Base-by-base conservation (phyloP, 1,139 yeast species). In the Yamadazyma siamensis region DNA sequence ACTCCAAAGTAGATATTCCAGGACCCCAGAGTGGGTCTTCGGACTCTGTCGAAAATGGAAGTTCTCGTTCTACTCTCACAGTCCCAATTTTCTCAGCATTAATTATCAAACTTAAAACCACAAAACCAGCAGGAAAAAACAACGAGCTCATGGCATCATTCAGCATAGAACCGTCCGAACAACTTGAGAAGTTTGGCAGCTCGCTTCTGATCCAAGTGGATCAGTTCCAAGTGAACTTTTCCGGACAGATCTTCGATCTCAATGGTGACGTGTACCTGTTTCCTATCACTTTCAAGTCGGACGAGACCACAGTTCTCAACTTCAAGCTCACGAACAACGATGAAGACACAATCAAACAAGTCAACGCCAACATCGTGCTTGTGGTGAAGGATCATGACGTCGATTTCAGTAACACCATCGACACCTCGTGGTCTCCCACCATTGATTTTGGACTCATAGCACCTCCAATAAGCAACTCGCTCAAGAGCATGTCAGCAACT, bases 361-460 rank as follows among this genome's bases (percentile, higher is more conserved):
- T 44, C 9, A 27, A 32, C 15, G 54, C 61, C 39, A 56, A 43
- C 20, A 56, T 72, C 18, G 46, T 46, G 14, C 54, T 72, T 9
- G 20, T 20, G 14, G 20, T 34, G 3, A 9, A 33, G 6, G 28
- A 34, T 4, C 36, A 35, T 5, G 24, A 23, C 3, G 47, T 27
- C 27, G 35, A 32, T 6, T 32, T 54, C 12, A 60, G 66, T 32
- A 53, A 50, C 35, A 36, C 46, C 6, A 67, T 80, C n/a, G 52
- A 59, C 9, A 79, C 86, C 0, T 61, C 61, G 29, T 78, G 88
- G 80, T 59, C 73, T 3, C 83, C 89, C 1, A 62, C 62, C 27
- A 59, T 80, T 21, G 87, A 80, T 41, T 77, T 80, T 43, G 71
- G 68, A 32, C 54, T 65, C 4, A 49, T 61, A 26, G 73, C 76